These are phyloP conservation scores for Cryptococcus hybrid DNA, from an alignment of 1,284 basidiomycete species.

Conservation along the genomic window DNA sequence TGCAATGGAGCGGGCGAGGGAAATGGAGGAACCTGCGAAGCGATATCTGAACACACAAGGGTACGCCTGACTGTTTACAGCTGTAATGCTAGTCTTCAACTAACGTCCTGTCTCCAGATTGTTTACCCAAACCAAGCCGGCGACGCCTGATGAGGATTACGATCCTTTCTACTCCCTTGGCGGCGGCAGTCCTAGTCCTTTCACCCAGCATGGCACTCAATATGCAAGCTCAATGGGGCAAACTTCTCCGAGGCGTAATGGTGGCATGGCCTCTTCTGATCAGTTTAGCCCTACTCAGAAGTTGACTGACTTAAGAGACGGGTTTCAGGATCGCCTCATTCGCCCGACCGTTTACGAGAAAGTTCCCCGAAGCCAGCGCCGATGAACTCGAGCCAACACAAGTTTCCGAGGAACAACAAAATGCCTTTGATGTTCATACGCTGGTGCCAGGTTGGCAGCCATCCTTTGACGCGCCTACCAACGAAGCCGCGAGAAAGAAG, in stretches of 20 bases:
- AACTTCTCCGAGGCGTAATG: too few species aligned
- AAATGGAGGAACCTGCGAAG: constrained; percentile 16
- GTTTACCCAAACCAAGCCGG: constrained; percentile 45
- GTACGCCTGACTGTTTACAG: constrained; percentile 16
- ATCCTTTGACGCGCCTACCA: constrained; percentile 38
- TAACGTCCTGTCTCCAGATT: constrained; percentile 16
- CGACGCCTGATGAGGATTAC: too few species aligned
- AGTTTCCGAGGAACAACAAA: not conserved
- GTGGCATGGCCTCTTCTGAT: too few species aligned
- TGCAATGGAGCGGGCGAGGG: constrained; percentile 11
- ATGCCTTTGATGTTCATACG: not conserved
- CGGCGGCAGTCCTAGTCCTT: too few species aligned
- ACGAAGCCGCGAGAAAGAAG: constrained; percentile 30
- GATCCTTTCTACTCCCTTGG: too few species aligned
- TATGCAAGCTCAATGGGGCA: too few species aligned
- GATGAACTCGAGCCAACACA: not conserved
- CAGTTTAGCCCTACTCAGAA: too few species aligned
- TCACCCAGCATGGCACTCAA: too few species aligned
- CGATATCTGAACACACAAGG: constrained; percentile 42
- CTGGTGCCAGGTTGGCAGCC: not conserved
- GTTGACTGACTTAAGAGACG: too few species aligned
- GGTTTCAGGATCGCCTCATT: not conserved
- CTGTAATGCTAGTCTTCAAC: too few species aligned
- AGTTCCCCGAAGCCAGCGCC: constrained; percentile 1
- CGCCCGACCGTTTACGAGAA: not conserved